These are phyloP conservation scores for Psilocybe subaeruginosa DNA, from an alignment of 768 basidiomycete genomes.

Conservation along the genomic window DNA sequence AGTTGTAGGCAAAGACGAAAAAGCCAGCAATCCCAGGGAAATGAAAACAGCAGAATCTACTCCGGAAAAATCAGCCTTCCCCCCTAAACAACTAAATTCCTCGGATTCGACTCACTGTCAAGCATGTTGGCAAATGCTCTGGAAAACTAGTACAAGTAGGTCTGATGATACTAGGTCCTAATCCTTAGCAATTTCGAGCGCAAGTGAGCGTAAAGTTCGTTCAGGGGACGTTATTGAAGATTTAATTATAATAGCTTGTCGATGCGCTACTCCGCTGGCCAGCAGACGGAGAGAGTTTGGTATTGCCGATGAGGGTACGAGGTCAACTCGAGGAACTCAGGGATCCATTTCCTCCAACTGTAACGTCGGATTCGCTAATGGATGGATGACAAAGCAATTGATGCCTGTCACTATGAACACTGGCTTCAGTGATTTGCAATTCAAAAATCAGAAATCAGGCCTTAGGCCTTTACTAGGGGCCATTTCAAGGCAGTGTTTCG, in stretches of 20 bases:
- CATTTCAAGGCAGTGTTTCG: neutral
- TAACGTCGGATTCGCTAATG: slow-evolving; percentile 1
- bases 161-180: neutral
- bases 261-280: slow-evolving; percentile 28
- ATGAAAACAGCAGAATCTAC: slow-evolving; percentile 21
- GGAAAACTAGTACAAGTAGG: neutral
- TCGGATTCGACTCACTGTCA: slow-evolving; percentile 12
- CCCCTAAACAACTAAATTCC: neutral
- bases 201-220: slow-evolving; percentile 14
- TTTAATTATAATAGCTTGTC: slow-evolving; percentile 4
- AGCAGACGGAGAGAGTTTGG: slow-evolving; percentile 30
- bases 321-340: slow-evolving; percentile 25
- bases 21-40: slow-evolving; percentile 20
- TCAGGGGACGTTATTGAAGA: slow-evolving; percentile 11
- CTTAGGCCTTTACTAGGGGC: too few species aligned
- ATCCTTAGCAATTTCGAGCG: neutral
- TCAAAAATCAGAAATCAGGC: neutral
- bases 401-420: slow-evolving; percentile 9
- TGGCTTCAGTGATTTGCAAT: neutral
- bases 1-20: slow-evolving; percentile 24
- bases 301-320: slow-evolving; percentile 23
- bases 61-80: neutral
- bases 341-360: neutral
- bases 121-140: slow-evolving; percentile 9
- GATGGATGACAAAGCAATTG: slow-evolving; percentile 14